These are phyloP conservation scores for Trichothecium sympodiale DNA, from an alignment of 2,329 filamentous ascomycete genomes.

Conservation along the genomic window DNA sequence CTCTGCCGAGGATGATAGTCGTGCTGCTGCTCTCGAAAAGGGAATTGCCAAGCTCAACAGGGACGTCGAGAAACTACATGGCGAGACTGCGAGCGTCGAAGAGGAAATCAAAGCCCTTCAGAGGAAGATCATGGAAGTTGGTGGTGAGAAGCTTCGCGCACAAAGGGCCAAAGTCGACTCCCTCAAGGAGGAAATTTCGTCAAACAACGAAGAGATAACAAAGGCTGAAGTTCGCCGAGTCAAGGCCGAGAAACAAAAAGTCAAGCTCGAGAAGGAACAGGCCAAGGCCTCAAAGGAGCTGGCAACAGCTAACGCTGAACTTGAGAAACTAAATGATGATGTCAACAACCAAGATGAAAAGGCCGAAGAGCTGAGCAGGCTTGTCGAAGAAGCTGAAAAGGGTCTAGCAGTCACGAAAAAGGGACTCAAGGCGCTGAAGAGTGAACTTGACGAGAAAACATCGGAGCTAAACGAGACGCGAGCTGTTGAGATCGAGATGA, in stretches of 20 bases:
- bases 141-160: constrained; percentile 80
- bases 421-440: constrained; percentile 68
- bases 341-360: constrained; percentile 66
- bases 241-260: constrained; percentile 87
- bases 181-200: constrained; percentile 74
- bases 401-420: constrained; percentile 68
- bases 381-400: constrained; percentile 74
- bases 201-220: constrained; percentile 71
- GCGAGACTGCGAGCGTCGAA: constrained; percentile 82
- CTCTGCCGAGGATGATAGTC: constrained; percentile 67
- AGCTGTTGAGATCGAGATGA: constrained; percentile 92
- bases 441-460: constrained; percentile 76
- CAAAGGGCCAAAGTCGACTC: constrained; percentile 88
- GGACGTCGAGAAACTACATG: constrained; percentile 68
- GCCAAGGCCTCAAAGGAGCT: constrained; percentile 72
- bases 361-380: constrained; percentile 59
- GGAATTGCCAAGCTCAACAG: constrained; percentile 64
- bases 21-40: constrained; percentile 62
- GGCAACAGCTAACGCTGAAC: constrained; percentile 57
- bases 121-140: constrained; percentile 96
- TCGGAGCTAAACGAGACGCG: constrained; percentile 80
- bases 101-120: constrained; percentile 87
- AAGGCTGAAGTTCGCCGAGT: constrained; percentile 77
- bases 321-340: constrained; percentile 69
- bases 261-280: constrained; percentile 76